phyloP scores from a whole-genome alignment of 176 grass and related monocot species.

The Melocanna baccifera region DNA sequence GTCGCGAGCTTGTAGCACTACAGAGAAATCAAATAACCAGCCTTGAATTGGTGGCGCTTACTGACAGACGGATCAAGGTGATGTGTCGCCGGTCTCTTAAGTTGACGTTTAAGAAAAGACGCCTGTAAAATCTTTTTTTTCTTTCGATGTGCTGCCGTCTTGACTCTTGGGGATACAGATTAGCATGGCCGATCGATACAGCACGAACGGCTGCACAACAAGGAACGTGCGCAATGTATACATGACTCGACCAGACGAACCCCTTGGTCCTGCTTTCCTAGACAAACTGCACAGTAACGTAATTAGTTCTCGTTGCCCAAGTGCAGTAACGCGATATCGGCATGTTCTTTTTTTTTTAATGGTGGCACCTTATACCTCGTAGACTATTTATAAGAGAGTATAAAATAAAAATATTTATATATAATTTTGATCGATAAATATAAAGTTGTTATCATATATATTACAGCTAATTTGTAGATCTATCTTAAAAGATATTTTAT shows the following conservation, averaged over 20 bases:
- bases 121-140: not conserved
- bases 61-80: not conserved
- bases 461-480: too few relatives aligned
- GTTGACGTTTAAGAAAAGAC: not conserved
- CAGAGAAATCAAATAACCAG: too few relatives aligned
- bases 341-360: not conserved
- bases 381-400: too few relatives aligned
- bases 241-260: constrained; percentile 16
- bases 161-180: not conserved
- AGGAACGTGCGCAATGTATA: not conserved
- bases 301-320: not conserved
- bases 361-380: too few relatives aligned
- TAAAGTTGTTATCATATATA: too few relatives aligned
- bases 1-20: not conserved
- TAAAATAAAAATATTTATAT: too few relatives aligned
- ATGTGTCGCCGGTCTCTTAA: not conserved
- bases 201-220: not conserved
- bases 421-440: too few relatives aligned
- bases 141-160: not conserved
- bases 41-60: too few relatives aligned
- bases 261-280: constrained; percentile 7
- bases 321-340: not conserved
- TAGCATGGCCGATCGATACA: not conserved
- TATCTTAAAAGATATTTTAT: too few relatives aligned
- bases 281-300: constrained; percentile 4